Conservation (phyloP, 495 filamentous ascomycete genomes). For the Neurospora sp. region DNA sequence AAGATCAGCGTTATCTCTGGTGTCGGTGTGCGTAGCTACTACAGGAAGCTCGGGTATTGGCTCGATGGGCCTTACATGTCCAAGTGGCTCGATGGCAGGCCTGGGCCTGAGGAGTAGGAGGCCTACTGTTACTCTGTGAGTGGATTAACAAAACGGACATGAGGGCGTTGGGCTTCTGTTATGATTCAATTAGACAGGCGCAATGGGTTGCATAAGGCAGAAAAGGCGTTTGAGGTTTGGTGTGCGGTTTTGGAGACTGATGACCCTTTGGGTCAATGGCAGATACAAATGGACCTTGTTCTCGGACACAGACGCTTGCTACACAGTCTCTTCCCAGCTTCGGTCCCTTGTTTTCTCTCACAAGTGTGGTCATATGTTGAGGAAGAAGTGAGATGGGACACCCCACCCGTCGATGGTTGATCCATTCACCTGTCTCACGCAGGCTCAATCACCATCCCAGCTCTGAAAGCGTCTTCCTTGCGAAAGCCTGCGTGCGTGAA, state of each 20-base stretch:
- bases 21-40: conserved; percentile 90
- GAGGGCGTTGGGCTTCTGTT: neutral
- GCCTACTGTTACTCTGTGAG: neutral
- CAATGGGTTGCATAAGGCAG: neutral
- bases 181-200: neutral
- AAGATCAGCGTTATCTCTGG: conserved; percentile 97
- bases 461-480: too few species aligned
- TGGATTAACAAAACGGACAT: neutral
- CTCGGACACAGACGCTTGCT: neutral
- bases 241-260: neutral
- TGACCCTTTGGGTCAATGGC: neutral
- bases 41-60: conserved; percentile 82
- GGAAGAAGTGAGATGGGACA: neutral
- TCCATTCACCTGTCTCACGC: too few species aligned
- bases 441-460: too few species aligned
- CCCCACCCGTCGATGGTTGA: too few species aligned
- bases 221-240: neutral
- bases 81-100: conserved; percentile 48
- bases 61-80: conserved; percentile 89
- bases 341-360: neutral
- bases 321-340: neutral
- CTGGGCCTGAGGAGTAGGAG: conserved; percentile 16
- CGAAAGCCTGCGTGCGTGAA: too few species aligned
- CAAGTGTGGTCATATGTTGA: neutral
- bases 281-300: neutral